Conservation (phyloP, 2,329 filamentous ascomycete species). For the Beauveria medogensis region DNA sequence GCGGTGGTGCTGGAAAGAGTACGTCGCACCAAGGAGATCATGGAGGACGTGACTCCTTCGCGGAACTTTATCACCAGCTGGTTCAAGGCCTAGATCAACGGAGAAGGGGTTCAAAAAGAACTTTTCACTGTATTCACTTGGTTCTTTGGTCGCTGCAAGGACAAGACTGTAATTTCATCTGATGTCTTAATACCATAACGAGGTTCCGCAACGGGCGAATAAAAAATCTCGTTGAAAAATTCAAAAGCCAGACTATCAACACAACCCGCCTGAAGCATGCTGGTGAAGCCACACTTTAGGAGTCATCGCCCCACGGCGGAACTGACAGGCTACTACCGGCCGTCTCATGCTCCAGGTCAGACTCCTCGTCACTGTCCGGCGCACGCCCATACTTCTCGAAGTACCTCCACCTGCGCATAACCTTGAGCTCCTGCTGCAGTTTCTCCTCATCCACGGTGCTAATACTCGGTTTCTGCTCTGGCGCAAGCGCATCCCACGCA, state of each 20-base stretch:
- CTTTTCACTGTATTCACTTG: background rate
- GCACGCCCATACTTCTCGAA: conserved; percentile 22
- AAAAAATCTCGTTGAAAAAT: too few relatives aligned
- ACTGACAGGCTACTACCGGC: background rate
- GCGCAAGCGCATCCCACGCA: conserved; percentile 23
- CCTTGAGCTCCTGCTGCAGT: conserved; percentile 19
- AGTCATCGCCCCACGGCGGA: background rate
- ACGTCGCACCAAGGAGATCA: conserved; percentile 41
- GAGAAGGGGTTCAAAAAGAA: background rate
- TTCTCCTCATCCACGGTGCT: conserved; percentile 13
- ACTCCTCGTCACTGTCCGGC: conserved; percentile 15
- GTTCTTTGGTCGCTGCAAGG: background rate
- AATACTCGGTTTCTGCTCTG: conserved; percentile 23
- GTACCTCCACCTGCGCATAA: conserved; percentile 19
- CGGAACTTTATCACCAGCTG: conserved; percentile 25
- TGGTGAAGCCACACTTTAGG: background rate
- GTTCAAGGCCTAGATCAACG: conserved; percentile 30
- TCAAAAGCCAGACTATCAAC: background rate
- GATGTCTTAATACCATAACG: conserved; percentile 1
- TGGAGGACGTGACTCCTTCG: conserved; percentile 40
- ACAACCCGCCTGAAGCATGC: too few relatives aligned
- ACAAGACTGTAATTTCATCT: conserved; percentile 4
- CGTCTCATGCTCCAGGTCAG: conserved; percentile 14
- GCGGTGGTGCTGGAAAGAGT: conserved; percentile 45
- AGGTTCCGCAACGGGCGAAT: background rate